Base-by-base conservation (phyloP, 345 rosid genomes). In the Murraya paniculata region DNA sequence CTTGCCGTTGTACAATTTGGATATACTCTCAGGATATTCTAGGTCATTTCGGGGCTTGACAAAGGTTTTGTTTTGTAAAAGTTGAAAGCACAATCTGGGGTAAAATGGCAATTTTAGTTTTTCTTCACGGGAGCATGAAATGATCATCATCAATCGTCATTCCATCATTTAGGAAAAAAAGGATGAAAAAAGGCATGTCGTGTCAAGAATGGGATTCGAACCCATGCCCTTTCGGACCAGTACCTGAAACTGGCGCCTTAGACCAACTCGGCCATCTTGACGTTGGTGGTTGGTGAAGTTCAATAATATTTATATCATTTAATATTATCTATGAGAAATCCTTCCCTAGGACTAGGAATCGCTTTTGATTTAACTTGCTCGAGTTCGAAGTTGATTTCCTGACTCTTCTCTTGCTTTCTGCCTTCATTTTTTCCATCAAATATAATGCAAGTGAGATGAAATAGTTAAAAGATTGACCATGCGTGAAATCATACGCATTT, bases 191-290 rank as follows among this genome's bases (percentile, higher is more conserved):
- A 2, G 13, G 1, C 1, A 0, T 10, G 0, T 3, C 0, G 16
- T 93, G 98, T 93, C 96, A 91, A 91, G 94, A 93, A 87, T 91
- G 94, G 91, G 94, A 91, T 91, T 91, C 86, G 94, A 91, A 91
- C 94, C 94, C 93, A 90, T 86, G 92, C 92, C 94, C 98, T 90
- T 91, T 90, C 93, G 91, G 91, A 89, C 94, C 90, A 87, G 92
- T 87, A 91, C 94, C 93, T 91, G 94, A 91, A 90, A 88, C 94
- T 92, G 94, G 93, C 94, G 92, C 94, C 98, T 91, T 88, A 88
- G 94, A 91, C 94, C 94, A 89, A 91, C 94, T 93, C 94, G 96
- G 93, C 96, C 96, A 93, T 91, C 94, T 89, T 91, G 96, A 91
- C 97, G 0, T 50, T 9, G 13, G 0, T 4, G 4, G 0, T 2